Evolutionary conservation across 441 rosid species (phyloP), one percentile per base, ranked within the genome.

Genomic region (Brassica hybrid): DNA sequence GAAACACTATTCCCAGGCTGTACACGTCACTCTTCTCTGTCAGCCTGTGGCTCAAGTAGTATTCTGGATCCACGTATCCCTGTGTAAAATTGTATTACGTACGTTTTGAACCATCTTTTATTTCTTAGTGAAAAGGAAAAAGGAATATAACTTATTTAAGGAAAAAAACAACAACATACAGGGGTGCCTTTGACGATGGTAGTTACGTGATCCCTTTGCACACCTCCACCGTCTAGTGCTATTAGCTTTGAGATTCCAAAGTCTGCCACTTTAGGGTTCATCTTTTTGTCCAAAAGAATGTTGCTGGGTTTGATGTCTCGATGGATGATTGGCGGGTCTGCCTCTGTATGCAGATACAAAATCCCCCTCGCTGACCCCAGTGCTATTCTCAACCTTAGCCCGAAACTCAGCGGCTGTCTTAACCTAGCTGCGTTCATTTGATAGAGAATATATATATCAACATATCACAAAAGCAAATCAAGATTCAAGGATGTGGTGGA

Each of bases 21-120:
- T 90, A 94, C 5, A 91, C 94, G 71, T 94, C 98, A 75, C 97
- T 91, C 83, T 94, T 94, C 76, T 91, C 97, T 0, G 97, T 90
- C 85, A 94, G 83, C 85, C 87, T 89, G 78, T 80, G 91, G 14
- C 97, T 94, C 83, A 91, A 69, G 81, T 91, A 89, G 72, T 94
- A 94, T 52, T 94, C 96, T 23, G 97, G 97, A 86, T 94, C 98
- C 7, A 90, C 93, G 80, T 92, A 92, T 57, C 98, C 98, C 98
- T 52, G 58, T 90, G 87, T 23, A 43, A 43, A 43, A 11, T 43
- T 43, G 1, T 43, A 43, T 43, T 43, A 34, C 38, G 38, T 43
- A 43, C 50, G 50, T 43, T 32, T 3, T 10, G 5, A 41, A 41
- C n/a, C 50, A 43, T 2, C 41, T 34, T 34, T 34, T 34, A 34